Percentiles rank a stretch among this genome's conserved stretches.
Conservation (phyloP, 2,329 filamentous ascomycete genomes). For the Alternaria viburni region DNA sequence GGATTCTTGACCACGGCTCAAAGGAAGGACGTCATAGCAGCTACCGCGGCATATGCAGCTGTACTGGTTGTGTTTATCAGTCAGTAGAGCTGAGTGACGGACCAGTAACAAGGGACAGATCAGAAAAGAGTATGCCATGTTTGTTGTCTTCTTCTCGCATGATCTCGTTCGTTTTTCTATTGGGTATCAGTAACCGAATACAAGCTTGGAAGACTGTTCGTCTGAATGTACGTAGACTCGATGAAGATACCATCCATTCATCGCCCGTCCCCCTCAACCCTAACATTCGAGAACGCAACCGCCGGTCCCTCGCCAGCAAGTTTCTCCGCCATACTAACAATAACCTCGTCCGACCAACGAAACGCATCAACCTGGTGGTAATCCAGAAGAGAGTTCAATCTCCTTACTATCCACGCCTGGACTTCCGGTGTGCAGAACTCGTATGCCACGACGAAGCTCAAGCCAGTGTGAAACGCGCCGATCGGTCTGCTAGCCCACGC, state of each 20-base stretch:
- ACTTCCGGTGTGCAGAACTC: conserved; percentile 35
- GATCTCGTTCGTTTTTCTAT: too few species aligned
- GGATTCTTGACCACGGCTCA: background rate
- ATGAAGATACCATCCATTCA: background rate
- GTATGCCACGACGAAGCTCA: conserved; percentile 43
- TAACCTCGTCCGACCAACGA: conserved; percentile 37
- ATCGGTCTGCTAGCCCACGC: conserved; percentile 42
- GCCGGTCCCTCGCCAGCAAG: conserved; percentile 37
- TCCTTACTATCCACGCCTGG: conserved; percentile 34
- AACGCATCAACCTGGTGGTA: conserved; percentile 34
- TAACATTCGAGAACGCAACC: conserved; percentile 26
- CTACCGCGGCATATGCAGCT: background rate
- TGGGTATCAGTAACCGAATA: background rate
- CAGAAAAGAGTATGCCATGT: too few species aligned
- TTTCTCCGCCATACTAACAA: conserved; percentile 33
- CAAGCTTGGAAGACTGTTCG: too few species aligned
- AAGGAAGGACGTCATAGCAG: background rate
- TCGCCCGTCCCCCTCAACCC: conserved; percentile 11
- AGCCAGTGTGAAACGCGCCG: conserved; percentile 38
- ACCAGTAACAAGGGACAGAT: too few species aligned
- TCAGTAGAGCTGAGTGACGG: too few species aligned
- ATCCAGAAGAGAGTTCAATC: conserved; percentile 37
- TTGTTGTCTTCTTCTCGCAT: too few species aligned
- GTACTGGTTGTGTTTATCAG: background rate
- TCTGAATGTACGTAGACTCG: background rate